Percentiles rank a stretch among this genome's conserved stretches.
Conservation (phyloP, 1,284 basidiomycete species). For the Meira miltonrushii region DNA sequence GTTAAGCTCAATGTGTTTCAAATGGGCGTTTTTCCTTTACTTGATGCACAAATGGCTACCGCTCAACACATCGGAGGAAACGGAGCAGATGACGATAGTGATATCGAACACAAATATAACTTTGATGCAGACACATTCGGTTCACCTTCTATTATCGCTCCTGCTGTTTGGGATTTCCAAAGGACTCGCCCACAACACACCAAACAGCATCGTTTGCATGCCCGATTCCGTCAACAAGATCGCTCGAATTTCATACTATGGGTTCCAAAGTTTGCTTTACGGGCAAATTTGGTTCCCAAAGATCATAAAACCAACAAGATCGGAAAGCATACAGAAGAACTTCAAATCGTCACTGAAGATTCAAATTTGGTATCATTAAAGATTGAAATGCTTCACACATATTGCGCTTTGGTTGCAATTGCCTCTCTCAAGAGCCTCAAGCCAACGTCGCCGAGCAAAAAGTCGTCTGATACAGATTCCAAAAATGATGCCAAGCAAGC, state of each 20-base stretch:
- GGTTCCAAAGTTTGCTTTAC: conserved; percentile 41
- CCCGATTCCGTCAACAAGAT: conserved; percentile 27
- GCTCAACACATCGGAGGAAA: conserved; percentile 25
- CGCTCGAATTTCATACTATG: conserved; percentile 52
- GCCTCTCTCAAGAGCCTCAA: conserved; percentile 59
- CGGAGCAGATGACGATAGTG: conserved; percentile 6
- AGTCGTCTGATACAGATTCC: neutral
- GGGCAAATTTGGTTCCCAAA: conserved; percentile 22
- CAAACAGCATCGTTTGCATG: conserved; percentile 17
- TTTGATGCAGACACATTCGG: conserved; percentile 12
- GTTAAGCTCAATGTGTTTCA: conserved; percentile 34
- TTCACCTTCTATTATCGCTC: conserved; percentile 30
- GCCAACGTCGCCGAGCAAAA: neutral
- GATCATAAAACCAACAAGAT: conserved; percentile 39
- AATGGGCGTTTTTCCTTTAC: conserved; percentile 48
- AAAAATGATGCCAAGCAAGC: neutral
- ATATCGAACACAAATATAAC: conserved; percentile 23
- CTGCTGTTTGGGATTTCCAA: conserved; percentile 38
- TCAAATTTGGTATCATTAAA: conserved; percentile 57
- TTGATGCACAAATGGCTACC: conserved; percentile 45
- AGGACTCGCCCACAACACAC: conserved; percentile 14
- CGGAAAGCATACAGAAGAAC: conserved; percentile 48
- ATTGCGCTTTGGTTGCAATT: conserved; percentile 66
- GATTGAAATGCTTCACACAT: conserved; percentile 67
- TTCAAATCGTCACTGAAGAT: conserved; percentile 55